Conservation (phyloP, 1,284 basidiomycete genomes). For the Microbotryomycetes sp. region DNA sequence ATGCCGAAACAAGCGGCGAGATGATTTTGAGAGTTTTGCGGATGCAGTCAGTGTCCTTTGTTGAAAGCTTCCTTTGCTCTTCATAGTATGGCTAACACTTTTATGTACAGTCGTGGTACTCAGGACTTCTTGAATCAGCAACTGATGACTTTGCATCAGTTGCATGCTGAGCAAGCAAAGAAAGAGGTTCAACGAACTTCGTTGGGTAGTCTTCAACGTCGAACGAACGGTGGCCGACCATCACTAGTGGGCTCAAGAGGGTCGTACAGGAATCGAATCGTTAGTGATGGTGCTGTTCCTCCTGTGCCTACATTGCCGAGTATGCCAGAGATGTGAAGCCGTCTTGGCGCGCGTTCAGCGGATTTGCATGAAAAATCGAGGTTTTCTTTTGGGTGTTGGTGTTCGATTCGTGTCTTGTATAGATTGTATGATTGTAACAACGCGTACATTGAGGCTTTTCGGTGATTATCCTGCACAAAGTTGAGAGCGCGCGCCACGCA, state of each 20-base stretch:
- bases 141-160: constrained; percentile 35
- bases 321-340: background rate
- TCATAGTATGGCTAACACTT: background rate
- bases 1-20: constrained; percentile 64
- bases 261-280: background rate
- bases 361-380: too few relatives aligned
- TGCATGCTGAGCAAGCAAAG: constrained; percentile 25
- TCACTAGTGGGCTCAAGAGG: background rate
- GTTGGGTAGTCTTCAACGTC: constrained; percentile 19
- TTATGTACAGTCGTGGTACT: constrained; percentile 59
- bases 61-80: constrained; percentile 7
- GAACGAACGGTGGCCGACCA: too few relatives aligned
- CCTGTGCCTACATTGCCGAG: background rate
- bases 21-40: constrained; percentile 85
- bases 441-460: too few relatives aligned
- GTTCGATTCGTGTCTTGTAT: background rate
- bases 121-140: constrained; percentile 86
- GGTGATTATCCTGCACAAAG: background rate
- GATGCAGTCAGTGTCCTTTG: constrained; percentile 50
- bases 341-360: too few relatives aligned
- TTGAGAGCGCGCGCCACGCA: too few relatives aligned
- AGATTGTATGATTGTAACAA: background rate
- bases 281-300: background rate
- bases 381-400: background rate
- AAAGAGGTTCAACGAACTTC: constrained; percentile 10